These are phyloP conservation scores for Euphorbia pulcherrima DNA, from an alignment of 345 rosid genomes.

Conservation along the genomic window DNA sequence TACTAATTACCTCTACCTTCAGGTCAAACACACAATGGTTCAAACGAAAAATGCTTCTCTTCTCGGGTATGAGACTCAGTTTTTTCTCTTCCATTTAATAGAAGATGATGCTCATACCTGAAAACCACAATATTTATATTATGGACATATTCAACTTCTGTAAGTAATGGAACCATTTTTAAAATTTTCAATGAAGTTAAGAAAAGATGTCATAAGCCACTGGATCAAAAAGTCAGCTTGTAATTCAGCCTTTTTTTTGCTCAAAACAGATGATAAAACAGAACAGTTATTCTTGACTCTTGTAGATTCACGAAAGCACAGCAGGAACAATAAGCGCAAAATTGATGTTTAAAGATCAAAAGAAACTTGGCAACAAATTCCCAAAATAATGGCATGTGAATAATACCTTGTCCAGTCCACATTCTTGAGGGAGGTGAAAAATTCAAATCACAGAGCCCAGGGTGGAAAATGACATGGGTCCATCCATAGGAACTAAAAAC, in stretches of 20 bases:
- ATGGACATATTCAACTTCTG: neutral
- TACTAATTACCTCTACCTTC: conserved; percentile 23
- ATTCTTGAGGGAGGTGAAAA: conserved; percentile 69
- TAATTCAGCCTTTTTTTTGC: neutral
- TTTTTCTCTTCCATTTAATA: conserved; percentile 72
- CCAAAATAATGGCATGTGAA: neutral
- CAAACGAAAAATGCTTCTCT: conserved; percentile 59
- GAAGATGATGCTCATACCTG: conserved; percentile 91
- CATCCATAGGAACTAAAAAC: conserved; percentile 90
- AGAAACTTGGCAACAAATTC: neutral
- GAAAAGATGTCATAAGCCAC: too few relatives aligned
- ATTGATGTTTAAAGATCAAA: neutral
- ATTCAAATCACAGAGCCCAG: conserved; percentile 94
- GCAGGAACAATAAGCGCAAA: neutral
- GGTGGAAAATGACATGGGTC: conserved; percentile 94
- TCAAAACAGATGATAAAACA: neutral
- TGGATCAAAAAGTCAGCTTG: too few relatives aligned
- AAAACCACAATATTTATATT: conserved; percentile 9
- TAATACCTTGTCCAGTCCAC: conserved; percentile 83
- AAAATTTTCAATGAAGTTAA: too few relatives aligned
- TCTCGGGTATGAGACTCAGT: conserved; percentile 62
- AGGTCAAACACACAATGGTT: conserved; percentile 68
- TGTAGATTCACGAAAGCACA: neutral
- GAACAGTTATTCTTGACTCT: neutral
- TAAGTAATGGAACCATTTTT: neutral